A percentile compares a stretch with the other conserved stretches of the same genome.
phyloP scores from a whole-genome alignment of 179 eudicot species.

The Silene vulgaris region DNA sequence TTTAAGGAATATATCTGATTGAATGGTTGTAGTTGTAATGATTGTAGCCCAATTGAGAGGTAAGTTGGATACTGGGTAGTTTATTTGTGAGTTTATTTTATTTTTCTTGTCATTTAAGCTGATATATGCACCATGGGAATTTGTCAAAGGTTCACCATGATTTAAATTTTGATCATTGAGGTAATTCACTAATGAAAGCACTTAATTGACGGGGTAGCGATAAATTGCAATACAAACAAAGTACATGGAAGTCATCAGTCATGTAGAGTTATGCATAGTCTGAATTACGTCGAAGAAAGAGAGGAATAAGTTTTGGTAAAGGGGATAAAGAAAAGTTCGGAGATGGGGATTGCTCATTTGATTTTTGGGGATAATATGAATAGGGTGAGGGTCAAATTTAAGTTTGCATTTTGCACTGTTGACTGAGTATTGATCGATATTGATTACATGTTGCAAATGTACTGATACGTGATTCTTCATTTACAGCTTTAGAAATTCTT shows the following conservation, averaged over 20 bases:
- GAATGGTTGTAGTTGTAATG: too few relatives aligned
- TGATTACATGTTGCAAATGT: neutral
- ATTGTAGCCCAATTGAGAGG: too few relatives aligned
- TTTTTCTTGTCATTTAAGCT: too few relatives aligned
- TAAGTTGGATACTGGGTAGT: too few relatives aligned
- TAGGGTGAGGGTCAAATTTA: neutral
- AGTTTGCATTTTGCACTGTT: neutral
- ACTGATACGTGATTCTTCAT: neutral
- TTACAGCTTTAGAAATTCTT: slow-evolving; percentile 4
- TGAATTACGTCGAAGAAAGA: neutral
- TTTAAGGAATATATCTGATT: too few relatives aligned
- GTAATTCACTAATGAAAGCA: neutral
- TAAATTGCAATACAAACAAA: neutral
- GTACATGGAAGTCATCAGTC: neutral
- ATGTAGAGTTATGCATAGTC: neutral
- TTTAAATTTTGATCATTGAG: neutral
- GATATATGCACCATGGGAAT: neutral
- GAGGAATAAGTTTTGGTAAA: neutral
- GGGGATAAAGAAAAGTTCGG: too few relatives aligned
- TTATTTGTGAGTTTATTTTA: too few relatives aligned
- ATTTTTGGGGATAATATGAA: neutral
- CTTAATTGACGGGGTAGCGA: neutral
- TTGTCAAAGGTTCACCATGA: neutral
- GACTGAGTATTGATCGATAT: too few relatives aligned
- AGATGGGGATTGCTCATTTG: too few relatives aligned